phyloP scores from a whole-genome alignment of 2,329 filamentous ascomycete genomes.

The Davidsoniella neocaledoniae region DNA sequence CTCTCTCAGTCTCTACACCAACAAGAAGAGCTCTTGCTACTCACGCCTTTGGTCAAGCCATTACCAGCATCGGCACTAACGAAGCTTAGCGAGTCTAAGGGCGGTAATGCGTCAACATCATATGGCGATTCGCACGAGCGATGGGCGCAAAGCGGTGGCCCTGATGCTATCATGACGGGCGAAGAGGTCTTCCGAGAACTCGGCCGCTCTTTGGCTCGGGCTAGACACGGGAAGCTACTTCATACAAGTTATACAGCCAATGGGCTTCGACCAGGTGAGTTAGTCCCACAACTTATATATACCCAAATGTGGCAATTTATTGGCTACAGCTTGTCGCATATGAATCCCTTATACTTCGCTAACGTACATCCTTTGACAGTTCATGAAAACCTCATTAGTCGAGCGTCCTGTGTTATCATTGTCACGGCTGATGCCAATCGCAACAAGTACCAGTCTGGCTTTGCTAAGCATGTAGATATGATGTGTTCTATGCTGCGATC shows the following conservation, averaged over 20 bases:
- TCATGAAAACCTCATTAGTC: slow-evolving; percentile 81
- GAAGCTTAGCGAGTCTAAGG: slow-evolving; percentile 19
- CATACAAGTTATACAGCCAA: slow-evolving; percentile 94
- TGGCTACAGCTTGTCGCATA: neutral
- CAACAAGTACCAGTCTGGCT: slow-evolving; percentile 84
- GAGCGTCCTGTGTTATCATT: slow-evolving; percentile 75
- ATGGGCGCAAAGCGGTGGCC: slow-evolving; percentile 6
- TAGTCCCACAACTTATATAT: neutral
- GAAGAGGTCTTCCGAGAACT: slow-evolving; percentile 86
- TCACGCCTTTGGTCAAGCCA: slow-evolving; percentile 82
- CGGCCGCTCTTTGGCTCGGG: slow-evolving; percentile 70
- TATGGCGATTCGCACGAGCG: slow-evolving; percentile 4
- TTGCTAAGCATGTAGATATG: slow-evolving; percentile 92
- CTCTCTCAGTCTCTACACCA: slow-evolving; percentile 65
- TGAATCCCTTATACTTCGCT: neutral
- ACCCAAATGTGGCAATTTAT: neutral
- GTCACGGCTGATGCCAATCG: slow-evolving; percentile 87
- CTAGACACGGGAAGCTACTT: slow-evolving; percentile 68
- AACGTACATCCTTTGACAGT: slow-evolving; percentile 26
- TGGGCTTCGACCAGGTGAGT: slow-evolving; percentile 56
- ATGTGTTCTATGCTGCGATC: slow-evolving; percentile 74
- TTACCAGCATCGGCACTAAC: slow-evolving; percentile 78
- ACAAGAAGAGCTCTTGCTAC: slow-evolving; percentile 72
- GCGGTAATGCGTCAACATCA: neutral
- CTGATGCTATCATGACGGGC: slow-evolving; percentile 63